Evolutionary conservation across 345 rosid genomes (phyloP).

Genomic region (Eucalyptus virginea): DNA sequence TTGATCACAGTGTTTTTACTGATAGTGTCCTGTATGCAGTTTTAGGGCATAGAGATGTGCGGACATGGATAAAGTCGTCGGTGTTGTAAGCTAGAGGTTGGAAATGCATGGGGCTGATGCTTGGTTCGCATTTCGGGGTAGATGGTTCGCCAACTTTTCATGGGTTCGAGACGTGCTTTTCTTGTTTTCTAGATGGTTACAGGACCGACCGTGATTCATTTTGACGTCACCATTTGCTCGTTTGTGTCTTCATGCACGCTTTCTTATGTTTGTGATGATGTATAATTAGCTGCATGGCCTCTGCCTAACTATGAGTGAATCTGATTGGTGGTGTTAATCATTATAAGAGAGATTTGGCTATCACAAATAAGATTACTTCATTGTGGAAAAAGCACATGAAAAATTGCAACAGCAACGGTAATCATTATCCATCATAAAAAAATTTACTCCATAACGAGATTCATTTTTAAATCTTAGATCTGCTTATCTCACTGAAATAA

Average conservation of each 20-base stretch:
- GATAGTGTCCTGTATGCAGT: neutral
- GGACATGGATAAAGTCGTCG: neutral
- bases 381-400: neutral
- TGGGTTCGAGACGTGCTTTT: neutral
- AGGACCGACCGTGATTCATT: neutral
- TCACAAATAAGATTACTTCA: neutral
- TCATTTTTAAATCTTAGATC: rapidly evolving
- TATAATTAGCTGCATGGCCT: neutral
- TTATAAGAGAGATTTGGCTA: neutral
- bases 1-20: neutral
- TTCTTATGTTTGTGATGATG: neutral
- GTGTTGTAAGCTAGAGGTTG: neutral
- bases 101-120: neutral
- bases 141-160: neutral
- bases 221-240: neutral
- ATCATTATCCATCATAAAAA: neutral
- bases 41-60: neutral
- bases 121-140: neutral
- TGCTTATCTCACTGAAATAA: rapidly evolving
- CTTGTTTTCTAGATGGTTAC: neutral
- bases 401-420: neutral
- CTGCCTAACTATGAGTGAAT: neutral
- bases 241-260: neutral
- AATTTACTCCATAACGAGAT: neutral
- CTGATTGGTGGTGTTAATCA: neutral